Evolutionary conservation across 495 filamentous ascomycete genomes (phyloP).

Genomic region (Immersiella caudata): DNA sequence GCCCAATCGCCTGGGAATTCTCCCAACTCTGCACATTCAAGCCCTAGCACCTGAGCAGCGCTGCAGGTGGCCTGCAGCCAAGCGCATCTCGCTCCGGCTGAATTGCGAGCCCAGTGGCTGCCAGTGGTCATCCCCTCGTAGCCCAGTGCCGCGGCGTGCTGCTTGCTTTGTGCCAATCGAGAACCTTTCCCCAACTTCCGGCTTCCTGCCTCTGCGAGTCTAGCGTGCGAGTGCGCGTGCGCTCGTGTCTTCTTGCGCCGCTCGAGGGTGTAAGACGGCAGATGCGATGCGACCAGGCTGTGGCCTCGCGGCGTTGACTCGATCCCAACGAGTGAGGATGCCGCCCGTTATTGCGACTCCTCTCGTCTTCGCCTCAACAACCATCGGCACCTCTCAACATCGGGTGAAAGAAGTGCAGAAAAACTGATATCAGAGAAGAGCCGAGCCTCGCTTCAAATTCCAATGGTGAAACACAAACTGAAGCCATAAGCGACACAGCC

Average conservation of each 20-base stretch:
- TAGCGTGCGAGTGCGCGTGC: background rate
- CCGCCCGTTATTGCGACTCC: background rate
- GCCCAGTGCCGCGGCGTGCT: background rate
- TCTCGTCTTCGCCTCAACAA: background rate
- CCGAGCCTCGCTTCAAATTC: background rate
- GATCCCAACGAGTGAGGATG: background rate
- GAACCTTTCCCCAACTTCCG: slow-evolving; percentile 12
- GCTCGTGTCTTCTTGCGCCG: slow-evolving; percentile 8
- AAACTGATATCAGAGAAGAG: background rate
- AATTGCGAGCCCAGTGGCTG: slow-evolving; percentile 8
- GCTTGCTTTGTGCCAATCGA: background rate
- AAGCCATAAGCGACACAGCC: background rate
- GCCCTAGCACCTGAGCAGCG: slow-evolving; percentile 1
- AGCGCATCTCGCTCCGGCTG: slow-evolving; percentile 14
- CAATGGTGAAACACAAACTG: background rate
- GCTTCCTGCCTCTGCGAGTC: slow-evolving; percentile 14
- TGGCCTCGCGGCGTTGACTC: slow-evolving; percentile 4
- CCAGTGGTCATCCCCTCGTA: background rate
- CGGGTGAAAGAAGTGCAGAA: background rate
- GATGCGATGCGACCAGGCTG: slow-evolving; percentile 16
- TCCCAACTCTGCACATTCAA: slow-evolving; percentile 15
- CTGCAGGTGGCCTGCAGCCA: slow-evolving; percentile 18
- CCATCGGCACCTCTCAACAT: background rate
- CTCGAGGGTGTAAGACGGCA: slow-evolving; percentile 20
- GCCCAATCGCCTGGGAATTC: slow-evolving; percentile 27